Evolutionary conservation across 805 yeast genomes (phyloP), one percentile per base, ranked within the genome.

Genomic region (Tetrapisispora taiwanensis): DNA sequence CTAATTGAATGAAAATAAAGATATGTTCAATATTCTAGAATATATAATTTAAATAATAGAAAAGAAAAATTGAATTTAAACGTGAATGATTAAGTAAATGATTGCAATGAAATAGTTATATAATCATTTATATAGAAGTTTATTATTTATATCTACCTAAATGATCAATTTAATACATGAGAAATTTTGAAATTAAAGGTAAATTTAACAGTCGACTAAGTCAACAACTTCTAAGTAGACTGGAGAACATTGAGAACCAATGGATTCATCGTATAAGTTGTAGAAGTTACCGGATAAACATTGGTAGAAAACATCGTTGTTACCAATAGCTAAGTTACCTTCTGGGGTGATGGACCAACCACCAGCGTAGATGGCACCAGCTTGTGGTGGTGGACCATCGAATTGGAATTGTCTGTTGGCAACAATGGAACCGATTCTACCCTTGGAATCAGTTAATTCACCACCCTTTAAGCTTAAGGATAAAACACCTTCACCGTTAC

Each of bases 361-460:
- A 39, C 73, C 75, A 50, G 84, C 81, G 56, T 72, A 75, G 54
- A 76, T 70, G 41, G 81, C 69, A 58, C 81, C 82, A 30, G 79
- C 83, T 70, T 80, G 86, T 52, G 86, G 85, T 62, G 84, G 81
- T 46, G 84, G 84, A 56, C 85, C 85, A 60, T 81, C 85, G 59
- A 79, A 79, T 68, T 79, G 86, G 74, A 80, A 78, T 68, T 81
- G 87, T 68, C 80, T 71, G 77, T 79, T 79, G 40, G 84, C 74
- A 47, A 80, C 86, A 62, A 80, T 78, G 41, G 85, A 73, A 51
- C 86, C 86, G 52, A 80, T 65, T 72, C 87, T 76, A 38, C 79
- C 81, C 50, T 67, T 55, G 26, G 71, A 51, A 54, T 80, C 87
- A 28, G 63, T 70, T 55, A 81, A 69, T 41, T 76, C 59, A 49